These are phyloP conservation scores for Flaveria sonorensis DNA, from an alignment of 129 eudicot genomes.

Conservation along the genomic window DNA sequence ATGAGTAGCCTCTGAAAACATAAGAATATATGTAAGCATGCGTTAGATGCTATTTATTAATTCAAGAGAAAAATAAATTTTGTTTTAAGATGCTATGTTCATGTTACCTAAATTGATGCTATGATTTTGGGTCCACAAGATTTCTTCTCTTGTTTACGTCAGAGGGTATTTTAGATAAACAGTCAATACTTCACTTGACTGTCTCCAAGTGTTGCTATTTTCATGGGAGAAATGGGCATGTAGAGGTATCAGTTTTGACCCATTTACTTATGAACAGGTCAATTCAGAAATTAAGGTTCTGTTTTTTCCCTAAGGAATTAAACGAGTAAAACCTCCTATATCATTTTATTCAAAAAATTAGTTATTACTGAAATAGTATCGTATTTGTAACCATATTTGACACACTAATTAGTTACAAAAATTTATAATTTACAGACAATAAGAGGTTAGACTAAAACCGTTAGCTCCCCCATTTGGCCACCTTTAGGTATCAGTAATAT, in stretches of 20 bases:
- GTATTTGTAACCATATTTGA: neutral
- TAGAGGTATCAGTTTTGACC: neutral
- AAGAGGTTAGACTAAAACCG: neutral
- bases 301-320: neutral
- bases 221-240: neutral
- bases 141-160: neutral
- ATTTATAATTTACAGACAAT: neutral
- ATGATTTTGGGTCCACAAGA: neutral
- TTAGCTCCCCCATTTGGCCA: neutral
- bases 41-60: neutral
- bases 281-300: neutral
- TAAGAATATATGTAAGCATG: conserved; percentile 11
- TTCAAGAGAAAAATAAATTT: neutral
- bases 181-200: neutral
- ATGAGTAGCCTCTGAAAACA: conserved; percentile 46
- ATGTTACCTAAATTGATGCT: neutral
- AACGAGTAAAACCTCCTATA: neutral
- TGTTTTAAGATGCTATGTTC: neutral
- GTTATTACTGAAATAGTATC: neutral
- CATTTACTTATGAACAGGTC: neutral
- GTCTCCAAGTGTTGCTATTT: neutral
- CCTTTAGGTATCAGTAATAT: conserved; percentile 7
- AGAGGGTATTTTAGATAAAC: neutral
- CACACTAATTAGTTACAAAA: neutral
- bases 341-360: neutral